Evolutionary conservation across 1,284 basidiomycete species (phyloP), one percentile per base, ranked within the genome.

Genomic region (Coriolopsis trogii): DNA sequence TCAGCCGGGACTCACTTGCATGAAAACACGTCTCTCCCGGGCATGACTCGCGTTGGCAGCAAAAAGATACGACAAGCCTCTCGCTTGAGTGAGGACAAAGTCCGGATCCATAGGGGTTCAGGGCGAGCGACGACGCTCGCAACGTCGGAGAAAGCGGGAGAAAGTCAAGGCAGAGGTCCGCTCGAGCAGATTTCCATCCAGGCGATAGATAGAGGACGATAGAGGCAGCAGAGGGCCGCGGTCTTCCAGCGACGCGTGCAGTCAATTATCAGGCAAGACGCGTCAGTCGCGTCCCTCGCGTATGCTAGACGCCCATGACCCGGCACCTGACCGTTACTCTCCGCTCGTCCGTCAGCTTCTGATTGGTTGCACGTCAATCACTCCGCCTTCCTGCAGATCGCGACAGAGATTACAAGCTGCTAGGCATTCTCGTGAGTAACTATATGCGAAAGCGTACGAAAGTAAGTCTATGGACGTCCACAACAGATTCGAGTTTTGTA

Each of bases 331-430:
- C 39, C 46, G 46, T 36, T 13, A 16, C 25, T n/a, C 18, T 13
- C 13, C n/a, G n/a, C n/a, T n/a, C n/a, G n/a, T n/a, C n/a, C n/a
- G n/a, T n/a, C n/a, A n/a, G n/a, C n/a, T n/a, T n/a, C n/a, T n/a
- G n/a, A n/a, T n/a, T n/a, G n/a, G n/a, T 34, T 18, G 18, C 15
- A 18, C 15, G 15, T 18, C 15, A 13, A 18, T 34, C 31, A 18
- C 31, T 13, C 15, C 31, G 31, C 31, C 15, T 34, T 18, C n/a
- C n/a, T n/a, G n/a, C n/a, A n/a, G n/a, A n/a, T n/a, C n/a, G n/a
- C n/a, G n/a, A n/a, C n/a, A n/a, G n/a, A 41, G 16, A 59, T 59
- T 59, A 59, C 54, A 59, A 55, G 51, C 31, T 56, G 58, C 58
- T 50, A 49, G 53, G 30, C 16, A 50, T 52, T 53, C 58, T 45